Conservation (phyloP, 2,329 filamentous ascomycete species). For the Neurospora crassa region DNA sequence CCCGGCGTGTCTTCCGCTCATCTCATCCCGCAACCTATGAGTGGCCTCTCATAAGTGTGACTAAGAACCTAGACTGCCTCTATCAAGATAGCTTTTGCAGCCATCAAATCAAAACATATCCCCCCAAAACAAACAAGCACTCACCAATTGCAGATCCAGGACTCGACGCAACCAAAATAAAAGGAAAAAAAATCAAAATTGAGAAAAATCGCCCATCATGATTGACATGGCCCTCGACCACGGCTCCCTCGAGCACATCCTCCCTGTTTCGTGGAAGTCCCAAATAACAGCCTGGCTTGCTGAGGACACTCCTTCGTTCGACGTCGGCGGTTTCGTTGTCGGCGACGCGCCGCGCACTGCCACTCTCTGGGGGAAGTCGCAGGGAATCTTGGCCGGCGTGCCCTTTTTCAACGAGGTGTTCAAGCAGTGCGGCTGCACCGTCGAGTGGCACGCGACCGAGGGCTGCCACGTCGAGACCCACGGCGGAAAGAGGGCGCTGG, state of each 20-base stretch:
- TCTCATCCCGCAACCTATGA: not conserved
- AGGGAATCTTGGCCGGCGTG: conserved; percentile 77
- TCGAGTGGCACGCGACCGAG: conserved; percentile 79
- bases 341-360: conserved; percentile 57
- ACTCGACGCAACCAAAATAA: not conserved
- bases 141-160: not conserved
- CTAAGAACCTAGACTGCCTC: not conserved
- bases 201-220: conserved; percentile 6
- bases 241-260: conserved; percentile 53
- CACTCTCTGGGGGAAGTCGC: conserved; percentile 59
- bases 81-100: not conserved
- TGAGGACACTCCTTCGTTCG: conserved; percentile 92
- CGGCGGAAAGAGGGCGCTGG: conserved; percentile 47
- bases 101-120: not conserved
- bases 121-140: not conserved
- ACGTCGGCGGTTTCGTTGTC: conserved; percentile 96
- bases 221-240: conserved; percentile 24
- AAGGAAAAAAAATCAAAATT: not conserved
- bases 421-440: conserved; percentile 76
- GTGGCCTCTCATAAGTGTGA: not conserved
- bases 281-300: conserved; percentile 78
- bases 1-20: not conserved
- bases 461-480: conserved; percentile 53
- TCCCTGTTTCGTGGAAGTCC: conserved; percentile 77
- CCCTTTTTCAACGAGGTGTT: conserved; percentile 97